Evolutionary conservation across 768 basidiomycete genomes (phyloP).

Genomic region (Lyophyllum atratum): DNA sequence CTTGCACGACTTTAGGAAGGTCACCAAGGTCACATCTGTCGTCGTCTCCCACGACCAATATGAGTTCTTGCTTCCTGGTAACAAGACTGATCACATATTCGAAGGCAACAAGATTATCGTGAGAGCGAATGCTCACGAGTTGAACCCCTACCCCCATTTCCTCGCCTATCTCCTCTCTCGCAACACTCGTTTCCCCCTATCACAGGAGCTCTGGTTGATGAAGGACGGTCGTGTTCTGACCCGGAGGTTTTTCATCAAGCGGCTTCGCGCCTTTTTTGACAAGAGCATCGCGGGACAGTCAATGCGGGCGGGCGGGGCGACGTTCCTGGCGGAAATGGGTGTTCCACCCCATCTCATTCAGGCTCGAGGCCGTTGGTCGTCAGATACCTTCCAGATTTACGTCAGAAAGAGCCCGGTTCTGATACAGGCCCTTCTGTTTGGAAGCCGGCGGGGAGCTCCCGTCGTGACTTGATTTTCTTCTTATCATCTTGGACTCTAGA

Average conservation of each 20-base stretch:
- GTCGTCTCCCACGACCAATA: too few relatives aligned
- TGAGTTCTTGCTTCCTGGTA: too few relatives aligned
- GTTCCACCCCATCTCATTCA: slow-evolving; percentile 30
- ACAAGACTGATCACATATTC: too few relatives aligned
- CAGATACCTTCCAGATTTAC: slow-evolving; percentile 25
- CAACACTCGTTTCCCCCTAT: neutral
- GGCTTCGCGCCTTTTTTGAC: slow-evolving; percentile 8
- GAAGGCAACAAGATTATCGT: slow-evolving; percentile 18
- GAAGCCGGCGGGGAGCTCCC: too few relatives aligned
- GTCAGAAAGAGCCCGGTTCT: slow-evolving; percentile 25
- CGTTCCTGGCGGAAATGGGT: slow-evolving; percentile 28
- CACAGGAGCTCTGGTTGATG: slow-evolving; percentile 16
- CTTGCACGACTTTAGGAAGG: too few relatives aligned
- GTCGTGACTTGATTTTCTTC: too few relatives aligned
- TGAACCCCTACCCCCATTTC: slow-evolving; percentile 2
- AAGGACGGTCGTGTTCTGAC: slow-evolving; percentile 11
- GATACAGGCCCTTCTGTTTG: too few relatives aligned
- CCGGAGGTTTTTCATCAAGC: slow-evolving; percentile 16
- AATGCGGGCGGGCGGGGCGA: slow-evolving; percentile 38
- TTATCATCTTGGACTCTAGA: too few relatives aligned
- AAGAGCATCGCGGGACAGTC: slow-evolving; percentile 35
- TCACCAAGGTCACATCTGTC: too few relatives aligned
- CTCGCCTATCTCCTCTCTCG: neutral
- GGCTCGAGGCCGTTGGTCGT: slow-evolving; percentile 35
- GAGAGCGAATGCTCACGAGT: neutral